A percentile compares a stretch with the other conserved stretches of the same genome.
phyloP scores from a whole-genome alignment of 208 protist genomes.

The Trypanosoma conorhini region DNA sequence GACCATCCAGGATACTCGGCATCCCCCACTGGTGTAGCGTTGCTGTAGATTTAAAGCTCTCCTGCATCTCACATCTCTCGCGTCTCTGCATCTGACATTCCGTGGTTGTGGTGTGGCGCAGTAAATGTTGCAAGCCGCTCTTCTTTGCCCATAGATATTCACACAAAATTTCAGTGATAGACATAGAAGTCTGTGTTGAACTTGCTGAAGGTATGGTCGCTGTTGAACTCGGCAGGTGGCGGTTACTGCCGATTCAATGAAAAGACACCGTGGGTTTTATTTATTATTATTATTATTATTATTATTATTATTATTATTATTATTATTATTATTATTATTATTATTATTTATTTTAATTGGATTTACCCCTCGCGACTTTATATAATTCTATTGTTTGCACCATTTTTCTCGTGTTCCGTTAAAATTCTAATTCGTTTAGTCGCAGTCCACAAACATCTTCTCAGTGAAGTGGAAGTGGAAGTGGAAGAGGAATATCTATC shows the following conservation, averaged over 20 bases:
- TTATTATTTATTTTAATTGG: neutral
- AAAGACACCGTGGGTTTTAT: neutral
- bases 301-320: constrained; percentile 12
- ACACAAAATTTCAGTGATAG: constrained; percentile 9
- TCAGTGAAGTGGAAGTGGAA: too few species aligned
- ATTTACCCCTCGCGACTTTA: too few species aligned
- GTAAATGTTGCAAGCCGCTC: neutral
- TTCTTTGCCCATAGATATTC: neutral
- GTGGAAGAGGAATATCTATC: neutral
- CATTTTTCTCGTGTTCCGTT: too few species aligned
- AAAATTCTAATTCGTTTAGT: neutral
- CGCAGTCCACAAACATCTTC: neutral
- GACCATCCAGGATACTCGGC: constrained; percentile 26
- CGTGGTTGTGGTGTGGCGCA: neutral
- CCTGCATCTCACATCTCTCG: neutral
- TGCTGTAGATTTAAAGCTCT: neutral
- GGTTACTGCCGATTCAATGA: neutral
- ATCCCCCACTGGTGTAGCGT: constrained; percentile 16
- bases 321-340: constrained; percentile 1
- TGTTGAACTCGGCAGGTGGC: neutral
- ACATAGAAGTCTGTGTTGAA: constrained; percentile 5
- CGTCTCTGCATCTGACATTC: neutral
- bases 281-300: constrained; percentile 5
- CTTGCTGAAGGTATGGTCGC: neutral
- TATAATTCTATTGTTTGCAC: neutral